phyloP scores from a whole-genome alignment of 257 asterid genomes.

The Petunia secreta region DNA sequence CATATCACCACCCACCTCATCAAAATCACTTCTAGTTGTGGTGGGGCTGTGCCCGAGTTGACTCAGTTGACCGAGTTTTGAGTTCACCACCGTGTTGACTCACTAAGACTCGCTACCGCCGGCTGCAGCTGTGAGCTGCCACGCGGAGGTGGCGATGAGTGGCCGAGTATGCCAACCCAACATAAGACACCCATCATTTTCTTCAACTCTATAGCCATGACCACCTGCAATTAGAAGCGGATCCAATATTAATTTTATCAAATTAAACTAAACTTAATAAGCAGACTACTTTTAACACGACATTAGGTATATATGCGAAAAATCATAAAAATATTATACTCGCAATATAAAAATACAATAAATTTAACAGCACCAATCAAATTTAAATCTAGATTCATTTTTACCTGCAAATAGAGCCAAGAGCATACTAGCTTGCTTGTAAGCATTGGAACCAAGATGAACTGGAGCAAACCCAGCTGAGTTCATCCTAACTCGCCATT shows the following conservation, averaged over 20 bases:
- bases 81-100: slow-evolving; percentile 29
- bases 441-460: slow-evolving; percentile 82
- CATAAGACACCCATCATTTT: slow-evolving; percentile 79
- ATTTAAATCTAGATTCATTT: too few relatives aligned
- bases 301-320: too few relatives aligned
- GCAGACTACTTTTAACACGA: too few relatives aligned
- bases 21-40: slow-evolving; percentile 8
- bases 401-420: slow-evolving; percentile 56
- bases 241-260: too few relatives aligned
- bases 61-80: slow-evolving; percentile 27
- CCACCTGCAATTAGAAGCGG: slow-evolving; percentile 60
- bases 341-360: too few relatives aligned
- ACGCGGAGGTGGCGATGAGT: slow-evolving; percentile 84
- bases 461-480: slow-evolving; percentile 70
- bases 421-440: slow-evolving; percentile 83
- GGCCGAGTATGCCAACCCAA: slow-evolving; percentile 90
- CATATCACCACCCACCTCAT: slow-evolving; percentile 25
- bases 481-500: slow-evolving; percentile 72
- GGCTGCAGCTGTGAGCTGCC: slow-evolving; percentile 51
- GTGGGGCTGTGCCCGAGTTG: slow-evolving; percentile 24
- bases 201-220: slow-evolving; percentile 82
- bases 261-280: too few relatives aligned
- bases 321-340: too few relatives aligned
- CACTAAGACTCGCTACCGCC: slow-evolving; percentile 26
- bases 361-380: too few relatives aligned